Conservation (phyloP, 2,329 filamentous ascomycete genomes). For the Plectosphaerella cucumerina region DNA sequence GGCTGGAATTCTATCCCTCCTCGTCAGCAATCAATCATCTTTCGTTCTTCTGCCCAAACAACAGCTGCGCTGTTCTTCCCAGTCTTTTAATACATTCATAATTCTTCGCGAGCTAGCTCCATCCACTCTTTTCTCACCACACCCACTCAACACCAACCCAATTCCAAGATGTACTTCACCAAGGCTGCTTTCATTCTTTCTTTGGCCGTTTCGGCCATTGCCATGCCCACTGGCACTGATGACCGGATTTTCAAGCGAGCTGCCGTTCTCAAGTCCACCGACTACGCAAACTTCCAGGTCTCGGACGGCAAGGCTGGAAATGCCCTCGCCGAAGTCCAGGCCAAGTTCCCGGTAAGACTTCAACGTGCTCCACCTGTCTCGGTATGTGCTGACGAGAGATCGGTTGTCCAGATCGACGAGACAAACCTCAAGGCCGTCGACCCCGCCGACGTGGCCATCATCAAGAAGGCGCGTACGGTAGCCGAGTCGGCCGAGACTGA, state of each 20-base stretch:
- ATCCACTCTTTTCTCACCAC: conserved; percentile 5
- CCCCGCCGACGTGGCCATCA: conserved; percentile 42
- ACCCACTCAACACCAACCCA: conserved; percentile 4
- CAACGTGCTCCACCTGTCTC: too few species aligned
- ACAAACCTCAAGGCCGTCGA: conserved; percentile 42
- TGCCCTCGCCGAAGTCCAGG: conserved; percentile 47
- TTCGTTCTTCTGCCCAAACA: too few species aligned
- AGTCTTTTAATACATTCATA: too few species aligned
- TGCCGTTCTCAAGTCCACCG: conserved; percentile 8
- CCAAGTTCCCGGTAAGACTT: conserved; percentile 45
- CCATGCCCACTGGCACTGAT: conserved; percentile 14
- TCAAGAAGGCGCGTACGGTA: conserved; percentile 42
- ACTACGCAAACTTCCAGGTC: conserved; percentile 32
- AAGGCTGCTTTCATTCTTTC: conserved; percentile 30
- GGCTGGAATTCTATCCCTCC: too few species aligned
- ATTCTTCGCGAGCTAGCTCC: not conserved
- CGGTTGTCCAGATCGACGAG: conserved; percentile 8
- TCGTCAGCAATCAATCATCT: too few species aligned
- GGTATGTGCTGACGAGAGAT: not conserved
- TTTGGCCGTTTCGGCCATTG: conserved; percentile 28
- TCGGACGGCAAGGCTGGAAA: conserved; percentile 48
- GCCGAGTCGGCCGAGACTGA: conserved; percentile 51
- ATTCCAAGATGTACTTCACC: conserved; percentile 30
- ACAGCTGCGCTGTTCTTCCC: too few species aligned
- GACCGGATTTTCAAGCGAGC: conserved; percentile 14